phyloP scores from a whole-genome alignment of 2,329 filamentous ascomycete species.

The Tricladium varicosporioides region DNA sequence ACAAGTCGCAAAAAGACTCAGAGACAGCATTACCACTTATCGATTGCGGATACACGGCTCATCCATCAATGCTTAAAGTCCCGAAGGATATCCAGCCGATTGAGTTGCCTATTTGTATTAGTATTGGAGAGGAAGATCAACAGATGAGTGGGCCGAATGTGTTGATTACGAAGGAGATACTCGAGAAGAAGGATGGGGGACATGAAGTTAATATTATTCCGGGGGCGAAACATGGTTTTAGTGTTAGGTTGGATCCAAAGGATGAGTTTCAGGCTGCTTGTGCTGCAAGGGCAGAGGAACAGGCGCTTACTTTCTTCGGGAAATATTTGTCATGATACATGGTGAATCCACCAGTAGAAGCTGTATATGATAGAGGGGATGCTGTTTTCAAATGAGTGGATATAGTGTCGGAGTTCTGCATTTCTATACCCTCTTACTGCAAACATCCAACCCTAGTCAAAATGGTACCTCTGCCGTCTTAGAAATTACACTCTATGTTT shows the following conservation, averaged over 20 bases:
- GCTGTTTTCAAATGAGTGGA: too few relatives aligned
- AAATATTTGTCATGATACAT: slow-evolving; percentile 18
- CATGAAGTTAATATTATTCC: slow-evolving; percentile 36
- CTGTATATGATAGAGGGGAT: too few relatives aligned
- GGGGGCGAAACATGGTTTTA: slow-evolving; percentile 43
- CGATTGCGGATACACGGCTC: slow-evolving; percentile 49
- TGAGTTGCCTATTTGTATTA: slow-evolving; percentile 43
- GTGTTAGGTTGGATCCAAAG: slow-evolving; percentile 35
- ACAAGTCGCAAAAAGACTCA: slow-evolving; percentile 14
- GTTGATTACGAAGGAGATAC: slow-evolving; percentile 16
- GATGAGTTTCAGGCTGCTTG: slow-evolving; percentile 35
- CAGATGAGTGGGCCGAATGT: slow-evolving; percentile 33
- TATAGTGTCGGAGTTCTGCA: too few relatives aligned
- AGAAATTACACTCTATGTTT: too few relatives aligned
- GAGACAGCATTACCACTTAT: slow-evolving; percentile 36
- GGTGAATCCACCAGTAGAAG: too few relatives aligned
- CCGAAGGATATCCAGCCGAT: slow-evolving; percentile 44
- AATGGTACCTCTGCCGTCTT: too few relatives aligned
- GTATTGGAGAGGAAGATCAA: slow-evolving; percentile 43
- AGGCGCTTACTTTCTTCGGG: slow-evolving; percentile 39
- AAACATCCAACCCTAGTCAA: too few relatives aligned
- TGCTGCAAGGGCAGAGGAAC: slow-evolving; percentile 37
- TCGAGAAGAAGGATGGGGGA: slow-evolving; percentile 30
- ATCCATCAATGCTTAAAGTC: slow-evolving; percentile 47
- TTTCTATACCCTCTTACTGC: too few relatives aligned